Evolutionary conservation across 768 basidiomycete genomes (phyloP), one percentile per base, ranked within the genome.

Genomic region (Boletus insuetus): DNA sequence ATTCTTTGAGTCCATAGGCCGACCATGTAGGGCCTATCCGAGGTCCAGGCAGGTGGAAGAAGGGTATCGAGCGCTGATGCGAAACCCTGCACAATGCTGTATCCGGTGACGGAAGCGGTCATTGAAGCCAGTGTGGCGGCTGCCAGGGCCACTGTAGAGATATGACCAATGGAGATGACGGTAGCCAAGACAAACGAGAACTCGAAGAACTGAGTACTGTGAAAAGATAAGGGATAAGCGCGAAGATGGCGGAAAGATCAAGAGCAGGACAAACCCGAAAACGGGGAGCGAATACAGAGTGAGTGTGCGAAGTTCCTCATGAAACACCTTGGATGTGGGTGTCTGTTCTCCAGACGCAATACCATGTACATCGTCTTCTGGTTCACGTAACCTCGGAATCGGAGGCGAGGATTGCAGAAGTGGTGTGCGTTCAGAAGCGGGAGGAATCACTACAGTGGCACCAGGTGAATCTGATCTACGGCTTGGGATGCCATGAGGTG

Each of bases 21-120:
- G 12, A 98, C 91, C 12, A 92, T 78, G 16, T 86, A 74, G 0
- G 94, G 96, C 31, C 87, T 84, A 1, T 85, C 67, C 3, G 93
- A 94, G 0, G 97, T 95, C 94, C 91, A 99, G 14, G 96, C 94
- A 38, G 91, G 84, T 1, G 97, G 96, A 10, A 98, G 83, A 64
- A 99, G 81, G 0, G 95, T 95, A 69, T 99, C 97, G 20, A 99
- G 82, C 0, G 92, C 86, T 46, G 88, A 90, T 9, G 83, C 76
- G 51, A 96, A 83, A n/a, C 93, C 93, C 59, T 89, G 87, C 8
- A 94, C 75, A 51, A 96, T 86, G 58, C 86, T 89, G 45, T 76
- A 68, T 29, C 69, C 69, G 2, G 69, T 68, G 12, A 86, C 84
- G 49, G 79, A 82, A n/a, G 84, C 84, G 0, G 87, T 87, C 86